Evolutionary conservation across 306 rosid genomes (phyloP).

Genomic region (Herpetospermum pedunculosum): DNA sequence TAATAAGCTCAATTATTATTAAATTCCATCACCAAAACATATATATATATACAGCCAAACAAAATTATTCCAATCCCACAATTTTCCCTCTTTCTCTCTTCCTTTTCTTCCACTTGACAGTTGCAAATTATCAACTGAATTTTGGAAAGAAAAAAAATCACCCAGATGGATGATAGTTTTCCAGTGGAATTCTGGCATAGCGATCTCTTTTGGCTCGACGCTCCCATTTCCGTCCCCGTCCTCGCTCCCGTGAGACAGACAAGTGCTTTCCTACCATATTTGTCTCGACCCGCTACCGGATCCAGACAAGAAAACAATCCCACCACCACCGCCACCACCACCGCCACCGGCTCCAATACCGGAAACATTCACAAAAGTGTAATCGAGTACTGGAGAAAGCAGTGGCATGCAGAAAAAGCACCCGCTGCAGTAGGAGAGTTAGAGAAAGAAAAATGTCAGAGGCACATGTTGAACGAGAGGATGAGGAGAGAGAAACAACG

Average conservation of each 20-base stretch:
- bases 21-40: not conserved
- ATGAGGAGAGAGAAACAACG: constrained; percentile 60
- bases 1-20: not conserved
- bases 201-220: constrained; percentile 28
- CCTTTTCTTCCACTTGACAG: not conserved
- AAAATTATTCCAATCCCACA: not conserved
- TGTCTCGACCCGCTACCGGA: constrained; percentile 10
- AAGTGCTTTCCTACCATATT: constrained; percentile 39
- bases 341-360: not conserved
- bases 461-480: constrained; percentile 66
- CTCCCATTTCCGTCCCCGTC: not conserved
- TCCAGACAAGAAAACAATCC: not conserved
- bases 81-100: not conserved
- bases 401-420: not conserved
- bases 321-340: not conserved
- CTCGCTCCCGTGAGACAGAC: not conserved
- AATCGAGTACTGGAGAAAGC: constrained; percentile 29
- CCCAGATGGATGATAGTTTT: constrained; percentile 22
- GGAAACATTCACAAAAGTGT: constrained; percentile 28
- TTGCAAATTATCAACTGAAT: not conserved
- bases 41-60: not conserved
- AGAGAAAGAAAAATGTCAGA: constrained; percentile 30
- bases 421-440: constrained; percentile 3
- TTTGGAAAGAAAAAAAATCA: not conserved
- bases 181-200: constrained; percentile 24